These are phyloP conservation scores for Paracoccidioides lutzii DNA, from an alignment of 2,329 filamentous ascomycete species.

Conservation along the genomic window DNA sequence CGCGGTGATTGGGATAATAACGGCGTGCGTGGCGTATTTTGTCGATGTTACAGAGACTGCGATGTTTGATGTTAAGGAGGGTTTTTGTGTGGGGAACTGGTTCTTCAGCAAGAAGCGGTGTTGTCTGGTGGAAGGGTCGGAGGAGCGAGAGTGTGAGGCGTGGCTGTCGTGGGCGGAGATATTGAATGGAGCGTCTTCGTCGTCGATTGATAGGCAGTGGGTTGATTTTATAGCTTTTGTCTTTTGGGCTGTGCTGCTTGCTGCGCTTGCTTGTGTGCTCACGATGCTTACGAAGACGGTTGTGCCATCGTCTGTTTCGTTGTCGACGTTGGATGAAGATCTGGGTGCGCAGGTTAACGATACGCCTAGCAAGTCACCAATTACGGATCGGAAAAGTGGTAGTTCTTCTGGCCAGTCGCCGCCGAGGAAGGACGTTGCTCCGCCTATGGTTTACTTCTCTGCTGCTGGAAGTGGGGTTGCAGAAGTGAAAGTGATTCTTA, in stretches of 20 bases:
- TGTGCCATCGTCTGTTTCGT: constrained; percentile 73
- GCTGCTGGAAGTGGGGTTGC: constrained; percentile 93
- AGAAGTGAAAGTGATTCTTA: constrained; percentile 95
- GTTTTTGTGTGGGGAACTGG: constrained; percentile 65
- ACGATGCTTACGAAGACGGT: constrained; percentile 88
- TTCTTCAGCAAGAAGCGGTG: constrained; percentile 58
- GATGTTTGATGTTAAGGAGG: constrained; percentile 83
- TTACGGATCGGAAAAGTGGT: constrained; percentile 19
- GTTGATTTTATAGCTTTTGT: constrained; percentile 72
- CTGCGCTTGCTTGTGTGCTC: constrained; percentile 60
- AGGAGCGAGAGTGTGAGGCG: constrained; percentile 41
- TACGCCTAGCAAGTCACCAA: constrained; percentile 25
- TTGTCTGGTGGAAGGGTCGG: constrained; percentile 41
- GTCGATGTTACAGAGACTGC: constrained; percentile 78
- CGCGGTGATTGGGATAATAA: constrained; percentile 73
- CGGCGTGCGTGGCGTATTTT: constrained; percentile 73
- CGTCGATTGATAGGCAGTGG: constrained; percentile 39
- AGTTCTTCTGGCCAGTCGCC: neutral
- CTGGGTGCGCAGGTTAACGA: constrained; percentile 51
- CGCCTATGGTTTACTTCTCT: constrained; percentile 87
- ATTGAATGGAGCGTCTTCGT: constrained; percentile 32
- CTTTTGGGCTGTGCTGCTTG: constrained; percentile 54
- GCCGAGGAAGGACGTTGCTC: constrained; percentile 24
- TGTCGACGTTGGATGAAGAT: constrained; percentile 87
- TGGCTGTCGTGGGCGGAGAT: constrained; percentile 56